Base-by-base conservation (phyloP, 1,284 basidiomycete genomes). In the Trichosporon sp. region DNA sequence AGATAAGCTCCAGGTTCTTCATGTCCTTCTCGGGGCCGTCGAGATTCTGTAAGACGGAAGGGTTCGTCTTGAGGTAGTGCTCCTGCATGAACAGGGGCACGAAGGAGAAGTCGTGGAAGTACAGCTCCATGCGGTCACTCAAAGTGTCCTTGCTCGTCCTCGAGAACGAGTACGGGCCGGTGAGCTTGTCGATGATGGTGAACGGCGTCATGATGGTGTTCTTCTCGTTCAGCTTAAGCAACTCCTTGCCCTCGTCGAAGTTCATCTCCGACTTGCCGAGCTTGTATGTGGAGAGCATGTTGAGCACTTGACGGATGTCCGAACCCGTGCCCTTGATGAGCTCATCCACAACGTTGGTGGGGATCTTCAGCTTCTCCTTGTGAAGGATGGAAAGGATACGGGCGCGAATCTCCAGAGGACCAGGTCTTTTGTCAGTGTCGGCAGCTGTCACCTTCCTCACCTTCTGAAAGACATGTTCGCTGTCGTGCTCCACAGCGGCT, bases 261-360 rank as follows among this genome's bases (percentile, higher is more conserved):
- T 90, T 87, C 90, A 97, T 93, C 2, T 88, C 86, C 68, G 86
- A 89, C 75, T 87, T 90, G 15, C 90, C 90, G 25, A 95, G 84
- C 79, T 90, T 93, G 92, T 93, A 99, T 0, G 95, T 98, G 11
- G 95, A 96, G 6, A 99, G 86, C 94, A 99, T 98, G 80, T 98
- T 99, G 74, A 98, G 85, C 5, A 99, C 92, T 78, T 96, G 93
- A 5, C 96, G 91, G 70, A 99, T 96, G 81, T 99, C 96, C 2
- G 93, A 95, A 75, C 97, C 92, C 11, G 94, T 88, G 6, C 95
- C 92, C 9, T 86, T 84, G 71, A 99, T 88, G 31, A 99, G 90
- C 79, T 97, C 92, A 77, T 98, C 96, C 62, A 99, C 86, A 42
- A 96, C 96, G 70, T 93, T 93, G 1, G 89, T 88, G 0, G 92